Base-by-base conservation (phyloP, 768 basidiomycete genomes). In the Amanita jacksonii region DNA sequence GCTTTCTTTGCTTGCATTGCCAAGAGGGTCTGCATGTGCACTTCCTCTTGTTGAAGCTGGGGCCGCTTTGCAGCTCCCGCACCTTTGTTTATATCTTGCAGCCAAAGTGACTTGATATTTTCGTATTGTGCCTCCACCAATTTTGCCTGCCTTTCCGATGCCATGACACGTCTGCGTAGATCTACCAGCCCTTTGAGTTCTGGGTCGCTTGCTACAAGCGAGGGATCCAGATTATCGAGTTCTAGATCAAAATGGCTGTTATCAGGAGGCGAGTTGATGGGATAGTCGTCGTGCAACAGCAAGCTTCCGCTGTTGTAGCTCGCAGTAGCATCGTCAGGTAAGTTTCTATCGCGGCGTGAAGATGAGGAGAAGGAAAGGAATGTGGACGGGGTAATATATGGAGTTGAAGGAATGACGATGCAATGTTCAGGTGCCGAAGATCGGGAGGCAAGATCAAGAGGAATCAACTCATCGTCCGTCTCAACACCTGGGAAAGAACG, bases 401-500 rank as follows among this genome's bases (percentile, higher is more conserved):
- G 36, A 10, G 31, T 43, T 19, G 44, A 27, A 31, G 44, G 44
- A 12, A 45, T 45, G 7, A 45, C 27, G 22, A 45, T 34, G 20
- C 37, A 45, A 15, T 35, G 36, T 30, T 45, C 44, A 22, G 44
- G 44, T 1, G 8, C 36, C 36, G 23, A 45, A 20, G 44, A 45
- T 13, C 35, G 44, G 12, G 44, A 45, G 19, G 44, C 44, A 33
- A 46, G 46, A 43, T 54, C 47, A 8, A 48, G 52, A 2, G 68
- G 70, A 43, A 72, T 55, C 10, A 73, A 60, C 23, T 60, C 56
- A 19, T 71, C 61, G 45, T 70, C 69, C 5, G 58, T 61, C n/a
- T 68, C 68, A 18, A 59, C 70, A 4, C 68, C 68, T 1, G 68
- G 70, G 8, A 70, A 60, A 1, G 66, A 64, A 19, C 68, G 41